phyloP scores from a whole-genome alignment of 495 filamentous ascomycete species.

The Talaromyces stipitatus region DNA sequence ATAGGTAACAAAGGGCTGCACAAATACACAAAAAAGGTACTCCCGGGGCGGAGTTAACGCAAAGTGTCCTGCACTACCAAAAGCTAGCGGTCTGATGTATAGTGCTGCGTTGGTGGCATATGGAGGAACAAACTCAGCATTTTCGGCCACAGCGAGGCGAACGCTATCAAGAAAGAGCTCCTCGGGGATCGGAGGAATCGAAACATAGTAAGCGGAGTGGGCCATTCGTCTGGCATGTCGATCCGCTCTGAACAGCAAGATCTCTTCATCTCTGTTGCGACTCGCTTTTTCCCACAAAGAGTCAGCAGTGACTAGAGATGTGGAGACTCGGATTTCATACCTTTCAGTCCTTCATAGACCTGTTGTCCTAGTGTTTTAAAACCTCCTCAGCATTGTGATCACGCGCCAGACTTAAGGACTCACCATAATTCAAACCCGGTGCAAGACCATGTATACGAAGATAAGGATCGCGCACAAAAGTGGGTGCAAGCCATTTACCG shows the following conservation, averaged over 20 bases:
- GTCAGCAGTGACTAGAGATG: background rate
- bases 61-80: slow-evolving; percentile 27
- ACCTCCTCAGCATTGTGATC: too few species aligned
- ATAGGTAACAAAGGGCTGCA: slow-evolving; percentile 27
- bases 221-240: slow-evolving; percentile 26
- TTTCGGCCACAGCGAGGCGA: slow-evolving; percentile 27
- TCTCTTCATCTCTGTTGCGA: slow-evolving; percentile 24
- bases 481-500: slow-evolving; percentile 27
- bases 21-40: slow-evolving; percentile 35
- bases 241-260: slow-evolving; percentile 33
- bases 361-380: slow-evolving; percentile 20
- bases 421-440: slow-evolving; percentile 35
- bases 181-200: slow-evolving; percentile 30
- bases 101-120: slow-evolving; percentile 27
- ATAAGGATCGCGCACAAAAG: slow-evolving; percentile 34
- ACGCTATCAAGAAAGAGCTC: slow-evolving; percentile 28
- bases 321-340: slow-evolving; percentile 21
- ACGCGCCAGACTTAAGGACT: too few species aligned
- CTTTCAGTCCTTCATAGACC: slow-evolving; percentile 23
- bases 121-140: slow-evolving; percentile 38
- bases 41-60: slow-evolving; percentile 22
- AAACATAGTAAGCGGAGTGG: slow-evolving; percentile 21
- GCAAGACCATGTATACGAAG: slow-evolving; percentile 35
- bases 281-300: slow-evolving; percentile 15
- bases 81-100: slow-evolving; percentile 37